Conservation (phyloP, 148 eudicot species). For the Arctostaphylos glauca region DNA sequence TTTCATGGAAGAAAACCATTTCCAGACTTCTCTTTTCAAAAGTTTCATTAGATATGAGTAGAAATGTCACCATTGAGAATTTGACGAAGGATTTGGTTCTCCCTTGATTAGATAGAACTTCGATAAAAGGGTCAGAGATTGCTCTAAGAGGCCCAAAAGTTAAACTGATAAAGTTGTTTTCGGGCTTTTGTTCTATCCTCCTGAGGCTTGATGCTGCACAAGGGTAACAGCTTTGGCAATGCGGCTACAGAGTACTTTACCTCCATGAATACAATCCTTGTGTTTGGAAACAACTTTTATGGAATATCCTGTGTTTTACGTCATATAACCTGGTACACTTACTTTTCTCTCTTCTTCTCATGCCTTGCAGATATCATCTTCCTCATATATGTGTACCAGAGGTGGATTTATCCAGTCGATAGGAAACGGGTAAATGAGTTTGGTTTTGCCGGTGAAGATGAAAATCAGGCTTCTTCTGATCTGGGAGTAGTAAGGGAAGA, state of each 20-base stretch:
- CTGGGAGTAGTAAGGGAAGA: constrained; percentile 35
- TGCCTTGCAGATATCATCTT: constrained; percentile 82
- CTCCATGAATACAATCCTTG: not conserved
- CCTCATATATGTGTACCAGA: constrained; percentile 83
- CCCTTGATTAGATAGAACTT: not conserved
- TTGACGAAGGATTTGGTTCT: too few relatives aligned
- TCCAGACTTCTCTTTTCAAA: not conserved
- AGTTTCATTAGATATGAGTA: not conserved
- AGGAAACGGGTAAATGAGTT: constrained; percentile 90
- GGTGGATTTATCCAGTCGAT: constrained; percentile 94
- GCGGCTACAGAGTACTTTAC: not conserved
- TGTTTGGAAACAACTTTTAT: not conserved
- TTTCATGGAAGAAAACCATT: not conserved
- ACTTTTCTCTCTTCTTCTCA: constrained; percentile 12
- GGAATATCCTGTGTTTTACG: not conserved
- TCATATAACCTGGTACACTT: not conserved
- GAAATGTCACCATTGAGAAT: not conserved
- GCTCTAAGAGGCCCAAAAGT: not conserved
- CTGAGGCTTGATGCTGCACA: not conserved
- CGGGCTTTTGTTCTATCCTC: not conserved
- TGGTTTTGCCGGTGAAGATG: constrained; percentile 90
- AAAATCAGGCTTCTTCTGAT: constrained; percentile 34
- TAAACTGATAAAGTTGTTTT: not conserved
- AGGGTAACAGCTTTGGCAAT: not conserved
- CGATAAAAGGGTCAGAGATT: not conserved